Evolutionary conservation across 129 eudicot genomes (phyloP).

Genomic region (Arctium lappa): DNA sequence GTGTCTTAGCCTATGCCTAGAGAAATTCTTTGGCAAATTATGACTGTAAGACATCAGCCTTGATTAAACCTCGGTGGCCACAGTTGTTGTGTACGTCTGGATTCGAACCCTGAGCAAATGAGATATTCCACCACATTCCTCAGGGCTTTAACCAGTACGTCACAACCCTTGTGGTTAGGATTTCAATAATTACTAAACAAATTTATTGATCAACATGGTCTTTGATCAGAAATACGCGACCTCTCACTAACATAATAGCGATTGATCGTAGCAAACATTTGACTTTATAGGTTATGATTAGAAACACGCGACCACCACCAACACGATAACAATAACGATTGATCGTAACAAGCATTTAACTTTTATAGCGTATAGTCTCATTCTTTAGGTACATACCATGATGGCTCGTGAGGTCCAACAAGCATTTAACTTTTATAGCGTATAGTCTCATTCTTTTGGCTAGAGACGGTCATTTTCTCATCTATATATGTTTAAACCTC

Average conservation of each 20-base stretch:
- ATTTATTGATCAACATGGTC: too few relatives aligned
- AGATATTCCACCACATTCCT: too few relatives aligned
- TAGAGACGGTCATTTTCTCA: not conserved
- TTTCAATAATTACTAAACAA: too few relatives aligned
- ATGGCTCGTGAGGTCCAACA: not conserved
- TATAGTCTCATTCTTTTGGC: not conserved
- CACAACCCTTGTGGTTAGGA: too few relatives aligned
- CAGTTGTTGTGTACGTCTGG: too few relatives aligned
- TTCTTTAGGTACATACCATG: not conserved
- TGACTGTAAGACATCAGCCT: too few relatives aligned
- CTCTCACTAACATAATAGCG: not conserved
- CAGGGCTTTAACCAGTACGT: too few relatives aligned
- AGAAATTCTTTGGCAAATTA: too few relatives aligned
- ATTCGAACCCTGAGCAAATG: too few relatives aligned
- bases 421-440: not conserved
- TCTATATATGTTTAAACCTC: not conserved
- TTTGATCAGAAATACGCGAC: not conserved
- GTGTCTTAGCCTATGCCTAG: too few relatives aligned
- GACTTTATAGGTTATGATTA: not conserved
- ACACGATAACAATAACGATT: not conserved
- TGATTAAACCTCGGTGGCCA: too few relatives aligned
- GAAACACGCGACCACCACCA: not conserved
- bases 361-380: not conserved
- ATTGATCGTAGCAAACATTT: not conserved
- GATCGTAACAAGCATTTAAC: not conserved